Evolutionary conservation across 1,284 basidiomycete genomes (phyloP).

Genomic region (Heterobasidion parviporum): DNA sequence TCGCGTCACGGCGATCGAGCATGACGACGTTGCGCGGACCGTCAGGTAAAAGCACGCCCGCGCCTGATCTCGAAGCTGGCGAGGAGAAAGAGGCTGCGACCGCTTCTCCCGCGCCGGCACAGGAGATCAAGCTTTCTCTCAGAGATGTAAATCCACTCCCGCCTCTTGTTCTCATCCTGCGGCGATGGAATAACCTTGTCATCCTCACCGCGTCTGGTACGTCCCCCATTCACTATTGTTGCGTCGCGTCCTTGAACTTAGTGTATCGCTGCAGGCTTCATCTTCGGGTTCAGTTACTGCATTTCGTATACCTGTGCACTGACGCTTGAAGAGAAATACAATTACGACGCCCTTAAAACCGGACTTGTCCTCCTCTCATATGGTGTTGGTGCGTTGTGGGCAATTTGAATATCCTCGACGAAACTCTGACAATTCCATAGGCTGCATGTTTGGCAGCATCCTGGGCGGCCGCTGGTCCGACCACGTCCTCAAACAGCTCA

Average conservation of each 20-base stretch:
- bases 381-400: constrained; percentile 52
- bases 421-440: constrained; percentile 21
- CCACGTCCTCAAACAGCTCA: constrained; percentile 45
- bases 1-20: constrained; percentile 6
- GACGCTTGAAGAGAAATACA: constrained; percentile 58
- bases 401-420: not conserved
- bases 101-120: constrained; percentile 5
- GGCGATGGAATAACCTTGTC: constrained; percentile 56
- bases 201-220: constrained; percentile 65
- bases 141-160: constrained; percentile 69
- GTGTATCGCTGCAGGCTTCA: constrained; percentile 38
- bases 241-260: not conserved
- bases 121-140: constrained; percentile 48
- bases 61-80: not conserved
- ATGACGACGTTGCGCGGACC: not conserved
- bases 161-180: constrained; percentile 50
- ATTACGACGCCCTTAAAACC: constrained; percentile 62
- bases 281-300: constrained; percentile 70
- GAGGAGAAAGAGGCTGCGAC: not conserved
- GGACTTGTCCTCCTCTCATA: constrained; percentile 73
- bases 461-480: constrained; percentile 78
- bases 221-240: not conserved
- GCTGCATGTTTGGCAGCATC: constrained; percentile 62
- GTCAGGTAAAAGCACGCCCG: not conserved
- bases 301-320: constrained; percentile 67